These are phyloP conservation scores for Eucalyptus polyanthemos DNA, from an alignment of 345 rosid species.

Conservation along the genomic window DNA sequence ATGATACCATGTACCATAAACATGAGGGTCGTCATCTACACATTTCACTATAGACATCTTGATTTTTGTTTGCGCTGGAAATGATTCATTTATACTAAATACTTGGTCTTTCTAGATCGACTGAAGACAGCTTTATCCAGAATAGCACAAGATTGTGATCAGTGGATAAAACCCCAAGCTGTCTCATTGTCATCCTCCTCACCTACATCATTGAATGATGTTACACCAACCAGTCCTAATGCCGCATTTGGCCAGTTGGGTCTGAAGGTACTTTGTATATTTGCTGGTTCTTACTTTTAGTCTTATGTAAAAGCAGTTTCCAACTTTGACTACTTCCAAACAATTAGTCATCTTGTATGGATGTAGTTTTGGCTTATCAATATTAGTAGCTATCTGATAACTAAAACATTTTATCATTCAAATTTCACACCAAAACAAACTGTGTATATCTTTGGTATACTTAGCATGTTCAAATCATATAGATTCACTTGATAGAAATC, in stretches of 20 bases:
- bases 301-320: neutral
- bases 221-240: slow-evolving; percentile 50
- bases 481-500: neutral
- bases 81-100: neutral
- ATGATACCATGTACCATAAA: neutral
- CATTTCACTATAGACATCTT: neutral
- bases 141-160: slow-evolving; percentile 91
- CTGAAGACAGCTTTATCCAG: slow-evolving; percentile 69
- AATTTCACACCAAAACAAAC: neutral
- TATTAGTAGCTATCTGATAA: neutral
- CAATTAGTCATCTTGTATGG: neutral
- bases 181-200: slow-evolving; percentile 37
- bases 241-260: slow-evolving; percentile 37
- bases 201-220: slow-evolving; percentile 41
- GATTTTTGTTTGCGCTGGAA: neutral
- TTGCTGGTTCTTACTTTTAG: neutral
- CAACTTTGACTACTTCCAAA: neutral
- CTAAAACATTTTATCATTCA: neutral
- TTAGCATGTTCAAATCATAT: neutral
- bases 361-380: neutral
- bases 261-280: slow-evolving; percentile 55
- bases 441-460: neutral
- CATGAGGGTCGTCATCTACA: neutral
- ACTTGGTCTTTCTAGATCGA: slow-evolving; percentile 44
- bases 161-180: slow-evolving; percentile 68